Evolutionary conservation across 305 asterid genomes (phyloP), one percentile per base, ranked within the genome.

Genomic region (Withania somnifera): DNA sequence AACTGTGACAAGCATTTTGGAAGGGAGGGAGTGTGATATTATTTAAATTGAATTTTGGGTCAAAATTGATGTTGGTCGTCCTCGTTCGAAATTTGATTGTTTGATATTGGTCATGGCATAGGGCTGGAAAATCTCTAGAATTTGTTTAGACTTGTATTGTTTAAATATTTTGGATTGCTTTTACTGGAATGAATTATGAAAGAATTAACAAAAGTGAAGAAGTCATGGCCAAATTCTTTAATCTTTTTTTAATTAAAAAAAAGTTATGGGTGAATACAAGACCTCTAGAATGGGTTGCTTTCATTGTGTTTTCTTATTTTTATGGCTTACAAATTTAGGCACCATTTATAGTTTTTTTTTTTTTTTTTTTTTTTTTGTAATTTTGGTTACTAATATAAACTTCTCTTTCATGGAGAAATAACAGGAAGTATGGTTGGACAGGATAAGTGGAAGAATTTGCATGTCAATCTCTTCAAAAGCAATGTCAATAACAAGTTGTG

Each of bases 401-500:
- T 79, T 79, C 50, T 61, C 66, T 78, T 45, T 80, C 60, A 34
- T 51, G 86, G 61, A 56, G 57, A 67, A 83, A 52, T 85, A 83
- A 89, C 93, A 93, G 95, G 88, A 89, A 79, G 91, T 90, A 50
- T 93, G 97, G 97, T 82, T 93, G 83, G 97, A 93, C 87, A 93
- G 82, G 84, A 58, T 81, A 81, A 86, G 89, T 47, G 95, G 97
- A 84, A 88, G 89, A 84, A 89, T 91, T 85, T 92, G 95, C 90
- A 85, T 91, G 92, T 90, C 95, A 5, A 86, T 93, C 86, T 91
- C 98, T 57, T 93, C 95, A 83, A 92, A 91, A 86, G 93, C 91
- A 60, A 86, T 93, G 98, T 24, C 92, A 17, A 93, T 93, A 77
- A 93, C 98, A 7, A 95, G 97, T 42, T 90, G 92, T 51, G 97